Evolutionary conservation across 371 early-diverging fungal species (phyloP), one percentile per base, ranked within the genome.

Genomic region (Massospora cicadina): DNA sequence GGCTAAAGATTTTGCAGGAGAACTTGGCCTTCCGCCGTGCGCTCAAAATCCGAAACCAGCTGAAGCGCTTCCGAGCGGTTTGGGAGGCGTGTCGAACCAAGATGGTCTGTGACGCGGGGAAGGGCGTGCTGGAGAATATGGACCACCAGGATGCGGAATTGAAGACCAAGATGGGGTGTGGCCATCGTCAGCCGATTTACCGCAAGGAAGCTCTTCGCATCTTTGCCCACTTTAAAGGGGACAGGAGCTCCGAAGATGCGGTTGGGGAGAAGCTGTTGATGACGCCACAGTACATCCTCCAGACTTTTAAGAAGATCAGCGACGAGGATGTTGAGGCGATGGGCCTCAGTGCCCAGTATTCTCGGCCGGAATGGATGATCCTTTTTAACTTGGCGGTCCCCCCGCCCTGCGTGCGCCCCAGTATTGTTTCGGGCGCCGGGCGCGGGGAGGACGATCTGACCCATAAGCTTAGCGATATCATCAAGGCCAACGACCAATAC

Each of bases 311-410:
- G 69, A 86, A 82, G 66, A 98, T 99, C 65, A 74, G 85, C 23
- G 91, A 95, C 66, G 86, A 89, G 73, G 99, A 98, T 71, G 79
- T 88, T 55, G 73, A 76, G 64, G 80, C 78, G 63, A 86, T 99
- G 84, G 99, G 99, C 32, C 79, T 99, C 62, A 86, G 90, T 65
- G 80, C 87, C 33, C 85, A 92, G 67, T 98, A 79, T 74, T 91
- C 98, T 29, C 84, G 98, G 28, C 99, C 99, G 3, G 99, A 99
- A 72, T 98, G 98, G 97, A 93, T 99, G 93, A 80, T 96, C 65
- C 79, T 98, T 56, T 89, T 91, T 2, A 88, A 90, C 2, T 77
- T 99, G 61, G 93, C 98, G 7, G 98, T 98, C 1, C 96, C 99
- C 27, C 99, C 99, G 5, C 96, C 98, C 70, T 83, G 94, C 33